phyloP scores from a whole-genome alignment of 441 rosid genomes.

The Breynia disticha region DNA sequence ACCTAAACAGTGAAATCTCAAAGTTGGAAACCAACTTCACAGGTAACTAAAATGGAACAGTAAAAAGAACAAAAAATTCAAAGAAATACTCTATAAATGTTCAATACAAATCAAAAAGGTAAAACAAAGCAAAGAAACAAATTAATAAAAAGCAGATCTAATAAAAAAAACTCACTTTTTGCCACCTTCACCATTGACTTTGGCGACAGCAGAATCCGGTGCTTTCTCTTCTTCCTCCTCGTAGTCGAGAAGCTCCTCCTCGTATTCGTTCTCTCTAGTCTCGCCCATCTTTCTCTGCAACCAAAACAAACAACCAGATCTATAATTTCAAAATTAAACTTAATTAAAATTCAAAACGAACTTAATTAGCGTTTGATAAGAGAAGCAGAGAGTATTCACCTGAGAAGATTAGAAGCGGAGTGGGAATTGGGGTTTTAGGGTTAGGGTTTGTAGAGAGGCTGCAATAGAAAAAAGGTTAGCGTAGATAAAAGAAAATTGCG shows the following conservation, averaged over 20 bases:
- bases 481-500: too few species aligned
- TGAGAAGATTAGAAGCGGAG: conserved; percentile 5
- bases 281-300: conserved; percentile 56
- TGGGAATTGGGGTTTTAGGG: conserved; percentile 13
- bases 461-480: conserved; percentile 40
- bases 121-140: neutral
- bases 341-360: too few species aligned
- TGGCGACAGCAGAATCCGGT: conserved; percentile 54
- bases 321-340: neutral
- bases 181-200: conserved; percentile 81
- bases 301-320: conserved; percentile 14
- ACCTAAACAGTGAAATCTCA: too few species aligned
- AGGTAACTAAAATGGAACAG: too few species aligned
- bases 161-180: conserved; percentile 52
- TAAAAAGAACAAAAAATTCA: too few species aligned
- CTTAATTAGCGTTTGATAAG: too few species aligned
- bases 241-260: conserved; percentile 98
- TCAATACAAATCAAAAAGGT: too few species aligned
- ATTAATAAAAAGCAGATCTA: neutral
- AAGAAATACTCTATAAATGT: too few species aligned
- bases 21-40: too few species aligned
- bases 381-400: conserved; percentile 13
- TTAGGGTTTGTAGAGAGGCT: conserved; percentile 28
- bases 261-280: conserved; percentile 89
- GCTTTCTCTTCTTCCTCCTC: conserved; percentile 95